Evolutionary conservation across 1,284 basidiomycete genomes (phyloP).

Genomic region (Cystobasidium sp.): DNA sequence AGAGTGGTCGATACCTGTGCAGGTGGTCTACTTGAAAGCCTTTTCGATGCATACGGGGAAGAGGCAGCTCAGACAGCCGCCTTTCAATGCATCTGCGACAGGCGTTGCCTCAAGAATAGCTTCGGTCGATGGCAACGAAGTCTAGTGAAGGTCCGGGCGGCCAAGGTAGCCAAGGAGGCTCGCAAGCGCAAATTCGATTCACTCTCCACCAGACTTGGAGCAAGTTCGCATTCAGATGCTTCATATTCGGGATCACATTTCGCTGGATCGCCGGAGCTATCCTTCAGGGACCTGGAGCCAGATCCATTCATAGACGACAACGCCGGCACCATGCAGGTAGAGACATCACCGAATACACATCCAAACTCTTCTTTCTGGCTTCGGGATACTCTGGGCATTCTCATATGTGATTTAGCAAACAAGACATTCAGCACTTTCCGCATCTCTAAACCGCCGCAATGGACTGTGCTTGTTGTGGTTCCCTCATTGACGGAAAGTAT

Average conservation of each 20-base stretch:
- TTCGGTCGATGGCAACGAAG: slow-evolving; percentile 4
- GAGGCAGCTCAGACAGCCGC: not conserved
- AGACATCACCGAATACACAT: not conserved
- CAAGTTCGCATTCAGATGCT: not conserved
- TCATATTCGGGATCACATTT: not conserved
- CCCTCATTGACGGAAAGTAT: slow-evolving; percentile 12
- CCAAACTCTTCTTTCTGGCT: slow-evolving; percentile 19
- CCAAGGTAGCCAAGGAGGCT: slow-evolving; percentile 14
- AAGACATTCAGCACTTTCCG: slow-evolving; percentile 16
- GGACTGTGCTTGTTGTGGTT: slow-evolving; percentile 26
- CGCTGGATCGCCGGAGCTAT: not conserved
- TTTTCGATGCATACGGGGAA: not conserved
- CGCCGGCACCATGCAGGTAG: not conserved
- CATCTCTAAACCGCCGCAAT: not conserved
- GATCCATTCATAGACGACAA: slow-evolving; percentile 13
- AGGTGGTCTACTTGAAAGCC: slow-evolving; percentile 7
- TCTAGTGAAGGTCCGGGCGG: slow-evolving; percentile 2
- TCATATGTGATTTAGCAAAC: slow-evolving; percentile 25
- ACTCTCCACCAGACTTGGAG: slow-evolving; percentile 21
- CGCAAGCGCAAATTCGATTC: slow-evolving; percentile 15
- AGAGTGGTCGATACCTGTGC: slow-evolving; percentile 29
- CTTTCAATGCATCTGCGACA: not conserved
- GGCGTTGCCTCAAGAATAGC: not conserved
- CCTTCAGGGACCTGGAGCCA: not conserved
- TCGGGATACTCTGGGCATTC: slow-evolving; percentile 9